Percentiles rank a stretch among this genome's conserved stretches.
Evolutionary conservation across 768 basidiomycete species (phyloP).

Genomic region (Phaffia tasmanica): DNA sequence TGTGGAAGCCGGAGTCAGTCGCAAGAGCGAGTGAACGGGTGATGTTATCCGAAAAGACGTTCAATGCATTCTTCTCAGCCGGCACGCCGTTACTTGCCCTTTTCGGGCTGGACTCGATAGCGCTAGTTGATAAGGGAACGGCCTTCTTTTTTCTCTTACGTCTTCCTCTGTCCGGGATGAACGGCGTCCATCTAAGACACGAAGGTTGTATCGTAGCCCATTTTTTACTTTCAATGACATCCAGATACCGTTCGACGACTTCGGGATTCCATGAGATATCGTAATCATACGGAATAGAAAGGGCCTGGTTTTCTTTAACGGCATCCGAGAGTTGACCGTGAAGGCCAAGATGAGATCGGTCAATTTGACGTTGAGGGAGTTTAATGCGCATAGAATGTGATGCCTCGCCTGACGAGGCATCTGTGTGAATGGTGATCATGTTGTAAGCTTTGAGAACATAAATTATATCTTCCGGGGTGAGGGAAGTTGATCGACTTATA

Average conservation of each 20-base stretch:
- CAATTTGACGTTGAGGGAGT: conserved; percentile 2
- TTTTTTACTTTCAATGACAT: conserved; percentile 63
- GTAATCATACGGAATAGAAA: conserved; percentile 53
- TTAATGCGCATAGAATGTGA: neutral
- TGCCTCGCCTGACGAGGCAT: neutral
- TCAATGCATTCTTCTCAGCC: too few species aligned
- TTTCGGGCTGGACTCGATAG: too few species aligned
- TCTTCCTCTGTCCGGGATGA: conserved; percentile 45
- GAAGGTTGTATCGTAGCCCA: conserved; percentile 63
- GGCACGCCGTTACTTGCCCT: too few species aligned
- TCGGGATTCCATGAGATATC: conserved; percentile 61
- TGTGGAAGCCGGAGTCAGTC: too few species aligned
- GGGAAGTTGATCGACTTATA: conserved; percentile 71
- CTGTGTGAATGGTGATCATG: conserved; percentile 49
- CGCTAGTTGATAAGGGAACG: too few species aligned
- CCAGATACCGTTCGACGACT: conserved; percentile 55
- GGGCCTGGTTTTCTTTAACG: conserved; percentile 17
- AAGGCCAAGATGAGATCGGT: conserved; percentile 3
- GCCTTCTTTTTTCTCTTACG: conserved; percentile 3
- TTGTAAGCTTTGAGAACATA: conserved; percentile 58
- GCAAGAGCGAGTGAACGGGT: too few species aligned
- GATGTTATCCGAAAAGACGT: too few species aligned
- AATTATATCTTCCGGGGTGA: conserved; percentile 82
- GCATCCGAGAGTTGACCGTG: neutral
- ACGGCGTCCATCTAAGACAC: conserved; percentile 88